Conservation (phyloP, 2,329 filamentous ascomycete species). For the Colletotrichum sansevieriae region DNA sequence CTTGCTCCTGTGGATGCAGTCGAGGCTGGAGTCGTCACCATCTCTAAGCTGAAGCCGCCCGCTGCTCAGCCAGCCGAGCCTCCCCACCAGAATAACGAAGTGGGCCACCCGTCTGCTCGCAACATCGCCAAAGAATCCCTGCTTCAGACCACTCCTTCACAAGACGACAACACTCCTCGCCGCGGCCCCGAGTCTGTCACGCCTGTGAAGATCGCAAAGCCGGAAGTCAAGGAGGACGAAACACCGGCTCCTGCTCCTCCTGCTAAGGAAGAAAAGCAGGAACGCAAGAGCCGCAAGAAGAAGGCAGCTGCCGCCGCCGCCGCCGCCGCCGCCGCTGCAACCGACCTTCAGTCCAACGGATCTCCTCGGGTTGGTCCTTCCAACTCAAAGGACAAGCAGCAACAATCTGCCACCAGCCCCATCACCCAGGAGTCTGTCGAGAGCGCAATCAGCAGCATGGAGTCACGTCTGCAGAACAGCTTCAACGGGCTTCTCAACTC, state of each 20-base stretch:
- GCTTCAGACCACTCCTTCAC: constrained; percentile 46
- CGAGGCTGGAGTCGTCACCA: constrained; percentile 78
- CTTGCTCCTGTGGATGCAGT: constrained; percentile 82
- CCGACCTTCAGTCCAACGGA: constrained; percentile 62
- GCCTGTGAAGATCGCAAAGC: constrained; percentile 55
- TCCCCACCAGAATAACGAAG: constrained; percentile 54
- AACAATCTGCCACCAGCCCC: constrained; percentile 40
- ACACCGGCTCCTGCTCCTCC: constrained; percentile 52
- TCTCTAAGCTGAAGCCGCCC: constrained; percentile 75
- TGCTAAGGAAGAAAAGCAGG: constrained; percentile 65
- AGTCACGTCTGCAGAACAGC: constrained; percentile 63
- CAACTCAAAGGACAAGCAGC: constrained; percentile 50
- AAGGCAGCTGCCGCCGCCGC: constrained; percentile 67
- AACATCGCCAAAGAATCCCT: constrained; percentile 53
- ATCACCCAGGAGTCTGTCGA: constrained; percentile 64
- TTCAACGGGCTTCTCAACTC: constrained; percentile 67
- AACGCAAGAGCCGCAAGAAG: constrained; percentile 75
- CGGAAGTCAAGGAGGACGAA: constrained; percentile 64
- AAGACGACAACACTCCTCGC: constrained; percentile 48
- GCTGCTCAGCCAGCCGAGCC: constrained; percentile 61
- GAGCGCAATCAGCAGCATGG: constrained; percentile 66
- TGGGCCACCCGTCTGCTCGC: constrained; percentile 45
- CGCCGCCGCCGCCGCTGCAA: constrained; percentile 55
- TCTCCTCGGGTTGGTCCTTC: constrained; percentile 50
- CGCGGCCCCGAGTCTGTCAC: constrained; percentile 51